phyloP scores from a whole-genome alignment of 2,329 filamentous ascomycete genomes.

The Pestalotiopsis sp. region DNA sequence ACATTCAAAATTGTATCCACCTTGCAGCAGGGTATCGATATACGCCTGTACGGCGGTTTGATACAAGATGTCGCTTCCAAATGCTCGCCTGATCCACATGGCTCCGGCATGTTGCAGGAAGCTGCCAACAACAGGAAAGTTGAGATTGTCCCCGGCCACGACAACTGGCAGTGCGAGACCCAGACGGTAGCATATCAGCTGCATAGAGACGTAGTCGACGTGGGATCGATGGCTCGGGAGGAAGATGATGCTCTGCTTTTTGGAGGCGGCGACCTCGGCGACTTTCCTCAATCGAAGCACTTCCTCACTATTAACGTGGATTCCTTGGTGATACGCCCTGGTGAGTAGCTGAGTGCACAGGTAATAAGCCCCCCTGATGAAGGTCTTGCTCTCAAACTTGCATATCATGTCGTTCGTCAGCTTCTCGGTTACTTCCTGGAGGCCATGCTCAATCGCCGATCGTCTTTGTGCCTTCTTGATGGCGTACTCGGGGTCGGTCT shows the following conservation, averaged over 20 bases:
- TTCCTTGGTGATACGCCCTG: conserved; percentile 89
- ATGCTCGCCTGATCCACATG: conserved; percentile 93
- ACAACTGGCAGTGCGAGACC: conserved; percentile 88
- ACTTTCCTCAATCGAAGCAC: conserved; percentile 80
- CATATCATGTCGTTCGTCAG: conserved; percentile 97
- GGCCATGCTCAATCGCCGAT: conserved; percentile 67
- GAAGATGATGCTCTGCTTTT: conserved; percentile 95
- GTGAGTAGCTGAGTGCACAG: conserved; percentile 83
- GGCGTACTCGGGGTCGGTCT: conserved; percentile 54
- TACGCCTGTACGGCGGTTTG: conserved; percentile 93
- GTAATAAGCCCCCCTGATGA: conserved; percentile 92
- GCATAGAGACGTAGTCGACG: conserved; percentile 92
- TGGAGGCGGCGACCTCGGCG: conserved; percentile 77
- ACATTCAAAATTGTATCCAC: conserved; percentile 93
- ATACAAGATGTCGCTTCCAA: conserved; percentile 90
- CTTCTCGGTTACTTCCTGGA: conserved; percentile 80
- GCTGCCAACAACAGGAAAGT: conserved; percentile 84
- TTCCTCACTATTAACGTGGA: conserved; percentile 94
- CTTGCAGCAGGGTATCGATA: conserved; percentile 86
- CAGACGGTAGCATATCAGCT: conserved; percentile 92
- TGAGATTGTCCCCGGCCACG: conserved; percentile 93
- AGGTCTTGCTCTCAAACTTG: conserved; percentile 94
- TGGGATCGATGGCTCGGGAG: conserved; percentile 93
- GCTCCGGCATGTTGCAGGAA: conserved; percentile 94
- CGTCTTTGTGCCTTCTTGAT: conserved; percentile 55